Base-by-base conservation (phyloP, 2,329 filamentous ascomycete species). In the Paramyrothecium sp. region DNA sequence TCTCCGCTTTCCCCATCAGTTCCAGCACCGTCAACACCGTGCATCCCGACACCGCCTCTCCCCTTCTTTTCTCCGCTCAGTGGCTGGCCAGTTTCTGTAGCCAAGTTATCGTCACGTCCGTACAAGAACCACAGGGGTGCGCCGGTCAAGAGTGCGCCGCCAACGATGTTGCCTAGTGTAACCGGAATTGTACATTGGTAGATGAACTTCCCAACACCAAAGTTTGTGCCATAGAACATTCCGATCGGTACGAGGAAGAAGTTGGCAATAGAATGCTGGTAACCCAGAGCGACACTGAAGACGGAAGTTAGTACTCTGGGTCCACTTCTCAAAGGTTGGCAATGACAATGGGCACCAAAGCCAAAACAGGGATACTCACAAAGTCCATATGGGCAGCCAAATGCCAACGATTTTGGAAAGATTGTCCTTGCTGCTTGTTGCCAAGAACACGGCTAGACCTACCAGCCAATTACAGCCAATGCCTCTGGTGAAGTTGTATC, bases 211-310 rank as follows among this genome's bases (percentile, higher is more conserved):
- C 49, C 49, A 19, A 51, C 49, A 19, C 49, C 22, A 30, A 51
- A 51, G 17, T 51, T 51, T 10, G 49, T 51, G 49, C 49, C 49
- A 16, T 51, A 51, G 23, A 51, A 51, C 49, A 51, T 51, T 5
- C 49, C 49, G n/a, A 51, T 51, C 13, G 49, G 49, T n/a, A 51
- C 49, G 5, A 51, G 49, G n/a, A 51, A 51, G 49, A 51, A 51
- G n/a, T 51, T 51, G 49, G 49, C 49, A 16, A 51, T 19, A 3
- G 49, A 51, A 33, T 51, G 49, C 16, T 51, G 49, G 26, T 51
- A 51, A n/a, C 49, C 49, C 17, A 51, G 49, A 13, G 49, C 49
- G 26, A 51, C 49, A 30, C 49, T 51, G 3, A 8, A 51, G 4
- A 10, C 4, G 10, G 47, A 22, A 19, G 7, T 51, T 33, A 51